These are phyloP conservation scores for Porcisia hertigi DNA, from an alignment of 208 protist species.

Conservation along the genomic window DNA sequence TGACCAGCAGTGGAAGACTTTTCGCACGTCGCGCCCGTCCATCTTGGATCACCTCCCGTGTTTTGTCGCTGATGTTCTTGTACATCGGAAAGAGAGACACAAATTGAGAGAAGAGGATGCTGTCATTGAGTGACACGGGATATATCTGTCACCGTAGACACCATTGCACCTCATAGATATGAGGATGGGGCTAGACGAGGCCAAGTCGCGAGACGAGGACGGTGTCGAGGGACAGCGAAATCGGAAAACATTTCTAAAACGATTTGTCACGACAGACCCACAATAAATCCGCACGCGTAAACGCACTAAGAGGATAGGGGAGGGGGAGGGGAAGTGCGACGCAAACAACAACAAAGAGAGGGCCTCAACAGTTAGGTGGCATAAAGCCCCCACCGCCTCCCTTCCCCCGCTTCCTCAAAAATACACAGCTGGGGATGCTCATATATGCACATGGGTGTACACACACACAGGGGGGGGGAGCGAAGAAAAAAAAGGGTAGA, in stretches of 20 bases:
- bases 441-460: not conserved
- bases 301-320: no score
- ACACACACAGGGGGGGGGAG: not conserved
- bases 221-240: not conserved
- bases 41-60: not conserved
- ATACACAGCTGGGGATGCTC: not conserved
- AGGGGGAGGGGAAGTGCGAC: no score
- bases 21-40: no score
- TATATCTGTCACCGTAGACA: not conserved
- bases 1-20: not conserved
- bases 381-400: no score
- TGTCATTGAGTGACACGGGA: not conserved
- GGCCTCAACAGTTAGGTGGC: no score
- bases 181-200: not conserved
- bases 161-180: not conserved
- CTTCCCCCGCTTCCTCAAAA: no score
- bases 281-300: no score
- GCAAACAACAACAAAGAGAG: no score
- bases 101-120: not conserved
- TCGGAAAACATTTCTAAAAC: not conserved
- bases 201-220: not conserved
- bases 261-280: not conserved
- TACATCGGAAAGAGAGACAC: slow-evolving; percentile 1
- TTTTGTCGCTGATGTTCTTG: not conserved
- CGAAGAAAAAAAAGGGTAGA: not conserved